A percentile compares a stretch with the other conserved stretches of the same genome.
Evolutionary conservation across 169 alveolate species (phyloP).

Genomic region (Cryptosporidium felis): DNA sequence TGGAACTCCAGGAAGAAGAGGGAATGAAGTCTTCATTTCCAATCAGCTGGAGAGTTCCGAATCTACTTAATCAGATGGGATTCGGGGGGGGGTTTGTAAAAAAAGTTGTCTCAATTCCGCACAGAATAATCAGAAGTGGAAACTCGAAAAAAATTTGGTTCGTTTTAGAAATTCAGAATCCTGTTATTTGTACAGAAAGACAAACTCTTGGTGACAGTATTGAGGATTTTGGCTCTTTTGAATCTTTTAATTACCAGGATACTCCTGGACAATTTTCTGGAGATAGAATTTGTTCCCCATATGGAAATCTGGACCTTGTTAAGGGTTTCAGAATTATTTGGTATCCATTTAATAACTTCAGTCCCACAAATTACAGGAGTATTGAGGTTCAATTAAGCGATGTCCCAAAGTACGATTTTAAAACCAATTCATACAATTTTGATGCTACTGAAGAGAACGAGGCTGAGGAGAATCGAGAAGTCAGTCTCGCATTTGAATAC

Average conservation of each 20-base stretch:
- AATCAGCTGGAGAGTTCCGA: slow-evolving; percentile 41
- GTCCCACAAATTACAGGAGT: slow-evolving; percentile 55
- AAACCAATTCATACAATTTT: slow-evolving; percentile 9
- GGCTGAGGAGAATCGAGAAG: neutral
- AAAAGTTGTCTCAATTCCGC: neutral
- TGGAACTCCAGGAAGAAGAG: neutral
- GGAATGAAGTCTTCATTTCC: slow-evolving; percentile 32
- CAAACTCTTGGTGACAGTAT: neutral
- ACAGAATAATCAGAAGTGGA: neutral
- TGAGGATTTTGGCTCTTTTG: neutral
- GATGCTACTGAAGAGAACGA: neutral
- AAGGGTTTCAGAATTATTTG: slow-evolving; percentile 61
- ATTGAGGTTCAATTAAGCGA: slow-evolving; percentile 8
- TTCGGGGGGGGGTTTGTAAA: slow-evolving; percentile 60
- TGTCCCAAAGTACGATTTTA: slow-evolving; percentile 45
- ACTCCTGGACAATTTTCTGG: neutral
- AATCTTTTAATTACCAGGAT: neutral
- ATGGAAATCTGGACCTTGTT: slow-evolving; percentile 13
- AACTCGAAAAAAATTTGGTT: neutral
- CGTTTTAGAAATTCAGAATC: slow-evolving; percentile 46
- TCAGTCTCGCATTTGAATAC: neutral
- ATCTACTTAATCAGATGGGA: slow-evolving; percentile 5
- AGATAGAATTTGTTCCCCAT: slow-evolving; percentile 21
- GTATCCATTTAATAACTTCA: slow-evolving; percentile 54
- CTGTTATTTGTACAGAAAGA: slow-evolving; percentile 11